phyloP scores from a whole-genome alignment of 805 yeast species.

The Kodamaea laetipori region DNA sequence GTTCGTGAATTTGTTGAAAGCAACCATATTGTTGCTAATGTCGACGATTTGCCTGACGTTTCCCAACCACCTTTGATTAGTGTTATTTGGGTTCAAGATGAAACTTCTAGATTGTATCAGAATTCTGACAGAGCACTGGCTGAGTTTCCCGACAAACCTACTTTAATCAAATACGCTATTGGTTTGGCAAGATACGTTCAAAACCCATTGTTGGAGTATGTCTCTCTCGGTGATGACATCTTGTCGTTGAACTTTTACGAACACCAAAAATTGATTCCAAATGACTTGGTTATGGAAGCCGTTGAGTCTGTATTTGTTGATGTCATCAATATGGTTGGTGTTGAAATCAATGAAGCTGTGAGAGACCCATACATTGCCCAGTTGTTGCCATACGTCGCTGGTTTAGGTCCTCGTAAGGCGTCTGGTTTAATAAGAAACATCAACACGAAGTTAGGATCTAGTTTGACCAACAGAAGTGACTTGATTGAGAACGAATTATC shows the following conservation, averaged over 20 bases:
- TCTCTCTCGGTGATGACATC: slow-evolving; percentile 75
- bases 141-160: slow-evolving; percentile 84
- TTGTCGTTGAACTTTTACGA: slow-evolving; percentile 67
- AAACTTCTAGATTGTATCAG: slow-evolving; percentile 87
- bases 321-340: slow-evolving; percentile 86
- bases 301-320: slow-evolving; percentile 85
- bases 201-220: slow-evolving; percentile 89
- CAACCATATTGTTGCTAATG: slow-evolving; percentile 54
- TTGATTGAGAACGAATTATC: slow-evolving; percentile 79
- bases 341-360: slow-evolving; percentile 88
- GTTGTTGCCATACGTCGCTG: slow-evolving; percentile 76
- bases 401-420: slow-evolving; percentile 95
- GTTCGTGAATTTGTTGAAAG: slow-evolving; percentile 57
- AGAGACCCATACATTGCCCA: slow-evolving; percentile 72
- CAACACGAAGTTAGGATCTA: slow-evolving; percentile 62
- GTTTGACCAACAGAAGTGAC: slow-evolving; percentile 69
- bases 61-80: slow-evolving; percentile 58
- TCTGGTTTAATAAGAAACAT: slow-evolving; percentile 81
- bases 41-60: slow-evolving; percentile 43
- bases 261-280: slow-evolving; percentile 69
- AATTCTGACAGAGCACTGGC: slow-evolving; percentile 70
- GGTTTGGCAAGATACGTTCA: slow-evolving; percentile 91
- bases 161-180: slow-evolving; percentile 78
- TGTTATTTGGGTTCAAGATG: slow-evolving; percentile 86
- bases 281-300: slow-evolving; percentile 63